phyloP scores from a whole-genome alignment of 176 grass and related monocot genomes.

The Cenchrus americanus region DNA sequence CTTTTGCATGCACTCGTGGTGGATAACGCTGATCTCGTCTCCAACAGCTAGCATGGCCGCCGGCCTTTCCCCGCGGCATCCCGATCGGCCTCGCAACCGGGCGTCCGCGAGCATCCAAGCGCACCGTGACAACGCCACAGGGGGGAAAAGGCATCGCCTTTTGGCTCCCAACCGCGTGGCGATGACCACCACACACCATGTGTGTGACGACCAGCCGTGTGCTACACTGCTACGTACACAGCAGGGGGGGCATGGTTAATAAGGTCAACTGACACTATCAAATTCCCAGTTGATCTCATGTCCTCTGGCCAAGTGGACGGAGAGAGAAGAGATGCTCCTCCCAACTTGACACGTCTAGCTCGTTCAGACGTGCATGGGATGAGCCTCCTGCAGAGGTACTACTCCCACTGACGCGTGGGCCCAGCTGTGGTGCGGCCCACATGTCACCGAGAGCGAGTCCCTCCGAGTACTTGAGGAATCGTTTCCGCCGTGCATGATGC shows the following conservation, averaged over 20 bases:
- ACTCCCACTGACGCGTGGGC: too few relatives aligned
- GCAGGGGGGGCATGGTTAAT: not conserved
- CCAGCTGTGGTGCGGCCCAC: too few relatives aligned
- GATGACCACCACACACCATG: too few relatives aligned
- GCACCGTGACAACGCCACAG: constrained; percentile 27
- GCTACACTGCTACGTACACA: not conserved
- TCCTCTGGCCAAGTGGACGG: constrained; percentile 20
- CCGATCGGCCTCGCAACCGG: not conserved
- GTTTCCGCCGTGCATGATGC: too few relatives aligned
- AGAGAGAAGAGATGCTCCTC: not conserved
- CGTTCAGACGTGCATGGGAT: not conserved
- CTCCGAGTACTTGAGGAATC: too few relatives aligned
- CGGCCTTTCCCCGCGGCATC: constrained; percentile 21
- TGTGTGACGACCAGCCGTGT: not conserved
- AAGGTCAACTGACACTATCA: constrained; percentile 36
- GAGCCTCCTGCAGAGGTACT: too few relatives aligned
- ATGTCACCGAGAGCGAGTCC: too few relatives aligned
- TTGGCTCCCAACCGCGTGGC: constrained; percentile 13
- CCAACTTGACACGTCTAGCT: constrained; percentile 18
- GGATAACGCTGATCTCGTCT: constrained; percentile 12
- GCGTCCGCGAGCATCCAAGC: constrained; percentile 36
- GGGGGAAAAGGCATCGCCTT: not conserved
- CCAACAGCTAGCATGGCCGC: not conserved
- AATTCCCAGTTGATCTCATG: not conserved
- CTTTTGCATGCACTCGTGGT: too few relatives aligned